These are phyloP conservation scores for Kluyveromyces marxianus DNA, from an alignment of 1,139 yeast genomes.

Conservation along the genomic window DNA sequence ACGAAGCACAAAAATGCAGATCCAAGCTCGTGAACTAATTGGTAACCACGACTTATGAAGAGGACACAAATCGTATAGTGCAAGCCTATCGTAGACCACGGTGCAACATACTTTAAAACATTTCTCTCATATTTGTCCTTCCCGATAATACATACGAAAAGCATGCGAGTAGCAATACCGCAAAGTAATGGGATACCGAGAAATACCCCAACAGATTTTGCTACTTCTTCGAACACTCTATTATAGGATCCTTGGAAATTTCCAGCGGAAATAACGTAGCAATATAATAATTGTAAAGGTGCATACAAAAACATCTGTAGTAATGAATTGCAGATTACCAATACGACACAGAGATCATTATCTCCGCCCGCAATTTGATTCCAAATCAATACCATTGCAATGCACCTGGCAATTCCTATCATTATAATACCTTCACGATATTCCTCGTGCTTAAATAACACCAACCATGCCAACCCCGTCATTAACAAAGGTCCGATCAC, in stretches of 20 bases:
- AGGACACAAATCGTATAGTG: slow-evolving; percentile 47
- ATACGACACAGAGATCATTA: slow-evolving; percentile 42
- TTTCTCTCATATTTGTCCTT: slow-evolving; percentile 29
- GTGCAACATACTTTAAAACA: slow-evolving; percentile 38
- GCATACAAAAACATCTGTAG: slow-evolving; percentile 50
- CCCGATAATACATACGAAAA: slow-evolving; percentile 28
- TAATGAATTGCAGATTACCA: slow-evolving; percentile 46
- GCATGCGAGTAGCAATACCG: slow-evolving; percentile 39
- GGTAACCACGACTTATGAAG: slow-evolving; percentile 48
- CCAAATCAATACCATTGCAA: slow-evolving; percentile 62
- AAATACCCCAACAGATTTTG: slow-evolving; percentile 45
- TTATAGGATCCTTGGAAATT: slow-evolving; percentile 17
- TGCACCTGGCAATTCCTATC: slow-evolving; percentile 56
- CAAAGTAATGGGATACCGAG: slow-evolving; percentile 48
- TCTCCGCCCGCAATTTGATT: slow-evolving; percentile 53
- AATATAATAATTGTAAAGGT: slow-evolving; percentile 44
- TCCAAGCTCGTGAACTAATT: slow-evolving; percentile 43
- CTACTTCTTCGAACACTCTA: slow-evolving; percentile 38
- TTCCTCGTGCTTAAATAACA: slow-evolving; percentile 42
- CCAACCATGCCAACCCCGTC: slow-evolving; percentile 53
- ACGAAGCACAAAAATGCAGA: slow-evolving; percentile 45
- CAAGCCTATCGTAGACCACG: slow-evolving; percentile 47
- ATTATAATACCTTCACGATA: slow-evolving; percentile 48
- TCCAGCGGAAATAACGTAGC: slow-evolving; percentile 33
- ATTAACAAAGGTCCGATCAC: slow-evolving; percentile 49